phyloP scores from a whole-genome alignment of 441 rosid species.

The Arabidopsis lyrata region DNA sequence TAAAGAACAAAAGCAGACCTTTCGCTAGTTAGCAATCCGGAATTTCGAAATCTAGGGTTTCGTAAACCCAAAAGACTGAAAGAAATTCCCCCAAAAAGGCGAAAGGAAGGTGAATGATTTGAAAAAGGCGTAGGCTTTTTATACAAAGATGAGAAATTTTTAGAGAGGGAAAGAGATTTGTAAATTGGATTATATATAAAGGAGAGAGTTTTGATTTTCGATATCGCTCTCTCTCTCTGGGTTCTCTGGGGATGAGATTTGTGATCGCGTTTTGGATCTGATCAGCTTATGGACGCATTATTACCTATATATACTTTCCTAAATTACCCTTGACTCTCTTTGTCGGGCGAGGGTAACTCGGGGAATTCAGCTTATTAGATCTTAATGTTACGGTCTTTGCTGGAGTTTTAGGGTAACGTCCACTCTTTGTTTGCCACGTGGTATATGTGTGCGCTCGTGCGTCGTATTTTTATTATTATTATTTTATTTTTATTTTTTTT shows the following conservation, averaged over 20 bases:
- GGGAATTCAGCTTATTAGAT: background rate
- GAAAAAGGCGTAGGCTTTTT: background rate
- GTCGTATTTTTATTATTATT: background rate
- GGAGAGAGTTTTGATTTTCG: constrained; percentile 26
- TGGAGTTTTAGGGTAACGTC: background rate
- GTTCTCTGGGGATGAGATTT: constrained; percentile 37
- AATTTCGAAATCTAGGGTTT: constrained; percentile 32
- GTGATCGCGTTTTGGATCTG: constrained; percentile 39
- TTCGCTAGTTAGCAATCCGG: constrained; percentile 10
- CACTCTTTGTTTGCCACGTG: constrained; percentile 31
- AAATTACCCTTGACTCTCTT: constrained; percentile 28
- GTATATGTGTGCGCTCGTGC: background rate
- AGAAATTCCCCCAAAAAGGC: background rate
- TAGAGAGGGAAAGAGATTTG: constrained; percentile 44
- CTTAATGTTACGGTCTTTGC: constrained; percentile 33
- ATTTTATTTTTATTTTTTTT: background rate
- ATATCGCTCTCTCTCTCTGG: constrained; percentile 30
- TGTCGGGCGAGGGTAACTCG: background rate
- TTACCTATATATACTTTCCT: constrained; percentile 7
- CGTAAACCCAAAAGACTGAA: background rate
- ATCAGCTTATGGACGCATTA: background rate
- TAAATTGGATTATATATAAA: constrained; percentile 34
- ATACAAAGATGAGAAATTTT: constrained; percentile 21
- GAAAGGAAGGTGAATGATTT: background rate
- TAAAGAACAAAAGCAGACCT: constrained; percentile 29